Percentiles rank a stretch among this genome's conserved stretches.
Conservation (phyloP, 1,284 basidiomycete species). For the Heliocybe sulcata region DNA sequence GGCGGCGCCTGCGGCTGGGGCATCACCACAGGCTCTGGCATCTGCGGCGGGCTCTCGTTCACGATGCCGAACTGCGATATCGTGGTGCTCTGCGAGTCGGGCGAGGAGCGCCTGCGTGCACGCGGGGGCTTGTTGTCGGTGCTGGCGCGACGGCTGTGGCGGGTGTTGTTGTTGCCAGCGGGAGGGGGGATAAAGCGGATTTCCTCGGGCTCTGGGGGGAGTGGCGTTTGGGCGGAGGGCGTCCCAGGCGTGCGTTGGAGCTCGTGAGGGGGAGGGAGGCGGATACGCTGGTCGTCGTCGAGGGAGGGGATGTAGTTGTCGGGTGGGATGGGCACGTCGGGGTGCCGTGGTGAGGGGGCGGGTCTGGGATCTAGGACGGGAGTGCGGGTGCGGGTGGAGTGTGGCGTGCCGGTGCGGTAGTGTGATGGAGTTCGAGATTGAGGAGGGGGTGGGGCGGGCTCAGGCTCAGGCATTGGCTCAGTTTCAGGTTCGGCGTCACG, state of each 20-base stretch:
- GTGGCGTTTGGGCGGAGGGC: neutral
- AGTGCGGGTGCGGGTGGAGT: neutral
- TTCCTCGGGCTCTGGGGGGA: neutral
- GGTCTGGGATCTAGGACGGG: neutral
- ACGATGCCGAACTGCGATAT: slow-evolving; percentile 1
- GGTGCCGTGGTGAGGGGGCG: neutral
- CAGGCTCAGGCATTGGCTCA: neutral
- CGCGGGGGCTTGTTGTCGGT: neutral
- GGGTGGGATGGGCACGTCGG: neutral
- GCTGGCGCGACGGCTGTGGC: neutral
- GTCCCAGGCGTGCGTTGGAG: neutral
- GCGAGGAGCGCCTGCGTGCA: neutral
- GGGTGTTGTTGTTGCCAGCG: neutral
- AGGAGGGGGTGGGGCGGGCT: neutral
- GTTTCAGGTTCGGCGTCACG: neutral
- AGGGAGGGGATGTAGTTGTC: neutral
- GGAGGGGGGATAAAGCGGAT: neutral
- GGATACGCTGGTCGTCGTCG: neutral
- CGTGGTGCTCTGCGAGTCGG: slow-evolving; percentile 2
- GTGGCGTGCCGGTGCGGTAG: neutral
- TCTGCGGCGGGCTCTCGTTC: neutral
- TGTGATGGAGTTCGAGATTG: neutral
- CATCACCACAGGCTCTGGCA: neutral
- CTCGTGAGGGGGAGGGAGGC: neutral
- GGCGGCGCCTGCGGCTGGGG: neutral